Evolutionary conservation across 2,329 filamentous ascomycete species (phyloP).

Genomic region (Chaetomium globosum): DNA sequence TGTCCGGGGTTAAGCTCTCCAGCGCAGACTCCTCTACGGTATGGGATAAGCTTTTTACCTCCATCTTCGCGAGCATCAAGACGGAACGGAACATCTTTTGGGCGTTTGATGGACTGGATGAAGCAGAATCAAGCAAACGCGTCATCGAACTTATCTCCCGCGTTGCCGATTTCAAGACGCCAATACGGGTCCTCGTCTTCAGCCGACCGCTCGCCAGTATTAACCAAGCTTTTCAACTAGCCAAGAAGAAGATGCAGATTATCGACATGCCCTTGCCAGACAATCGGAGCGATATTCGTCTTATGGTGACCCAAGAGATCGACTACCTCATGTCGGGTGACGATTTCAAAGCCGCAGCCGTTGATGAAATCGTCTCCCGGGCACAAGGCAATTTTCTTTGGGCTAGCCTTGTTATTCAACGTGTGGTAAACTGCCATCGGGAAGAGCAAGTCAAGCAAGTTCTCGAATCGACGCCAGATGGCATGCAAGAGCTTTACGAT

Average conservation of each 20-base stretch:
- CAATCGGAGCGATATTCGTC: not conserved
- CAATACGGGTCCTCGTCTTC: not conserved
- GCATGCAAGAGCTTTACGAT: not conserved
- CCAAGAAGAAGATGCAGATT: not conserved
- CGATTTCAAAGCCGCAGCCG: not conserved
- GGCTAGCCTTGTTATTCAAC: not conserved
- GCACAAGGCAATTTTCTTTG: not conserved
- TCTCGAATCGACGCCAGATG: not conserved
- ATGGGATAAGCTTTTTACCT: not conserved
- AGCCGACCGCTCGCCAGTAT: not conserved
- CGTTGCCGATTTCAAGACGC: not conserved
- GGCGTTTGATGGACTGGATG: not conserved
- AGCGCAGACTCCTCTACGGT: not conserved
- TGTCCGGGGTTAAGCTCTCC: not conserved
- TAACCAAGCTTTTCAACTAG: not conserved
- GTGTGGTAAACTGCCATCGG: not conserved
- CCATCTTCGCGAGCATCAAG: not conserved
- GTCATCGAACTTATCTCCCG: not conserved
- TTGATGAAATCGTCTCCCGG: not conserved
- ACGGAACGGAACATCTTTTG: not conserved
- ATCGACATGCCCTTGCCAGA: not conserved
- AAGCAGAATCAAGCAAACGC: not conserved
- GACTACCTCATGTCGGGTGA: not conserved
- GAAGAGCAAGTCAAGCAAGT: not conserved
- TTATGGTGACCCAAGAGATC: not conserved